A percentile compares a stretch with the other conserved stretches of the same genome.
phyloP scores from a whole-genome alignment of 2,329 filamentous ascomycete genomes.

The Cylindrodendrum hubeiense region DNA sequence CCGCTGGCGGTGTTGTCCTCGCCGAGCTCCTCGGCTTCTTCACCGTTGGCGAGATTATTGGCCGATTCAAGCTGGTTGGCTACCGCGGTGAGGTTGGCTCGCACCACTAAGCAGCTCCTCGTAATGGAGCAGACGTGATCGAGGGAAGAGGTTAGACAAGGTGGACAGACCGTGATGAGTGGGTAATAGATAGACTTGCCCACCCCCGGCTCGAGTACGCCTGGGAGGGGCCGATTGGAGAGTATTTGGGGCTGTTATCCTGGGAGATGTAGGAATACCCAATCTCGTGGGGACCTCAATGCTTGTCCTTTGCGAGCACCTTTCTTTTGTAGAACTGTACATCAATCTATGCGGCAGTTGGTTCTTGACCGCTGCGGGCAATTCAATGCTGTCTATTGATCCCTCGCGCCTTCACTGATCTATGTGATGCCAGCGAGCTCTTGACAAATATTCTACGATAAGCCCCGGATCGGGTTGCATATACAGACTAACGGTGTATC shows the following conservation, averaged over 20 bases:
- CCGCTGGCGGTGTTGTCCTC: conserved; percentile 79
- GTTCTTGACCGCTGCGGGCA: conserved; percentile 31
- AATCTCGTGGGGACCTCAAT: conserved; percentile 38
- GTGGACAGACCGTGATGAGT: conserved; percentile 35
- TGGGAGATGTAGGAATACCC: conserved; percentile 39
- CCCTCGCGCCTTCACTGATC: not conserved
- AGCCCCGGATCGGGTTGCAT: too few relatives aligned
- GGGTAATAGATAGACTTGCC: conserved; percentile 40
- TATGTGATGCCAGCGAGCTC: too few relatives aligned
- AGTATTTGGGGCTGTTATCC: conserved; percentile 36
- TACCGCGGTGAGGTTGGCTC: conserved; percentile 80
- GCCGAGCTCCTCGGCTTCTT: conserved; percentile 97
- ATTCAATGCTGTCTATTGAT: conserved; percentile 25
- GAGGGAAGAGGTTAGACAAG: conserved; percentile 29
- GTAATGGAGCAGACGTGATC: conserved; percentile 27
- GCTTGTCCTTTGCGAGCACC: conserved; percentile 44
- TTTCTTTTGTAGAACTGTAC: conserved; percentile 51
- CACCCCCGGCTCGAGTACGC: conserved; percentile 30
- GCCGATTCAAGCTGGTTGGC: conserved; percentile 93
- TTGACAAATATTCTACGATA: too few relatives aligned
- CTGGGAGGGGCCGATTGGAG: conserved; percentile 41
- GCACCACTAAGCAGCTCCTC: conserved; percentile 64
- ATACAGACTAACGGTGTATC: too few relatives aligned
- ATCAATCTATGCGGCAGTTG: conserved; percentile 43
- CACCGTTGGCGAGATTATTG: conserved; percentile 96